Evolutionary conservation across 768 basidiomycete species (phyloP).

Genomic region (Antrodiella citrinella): DNA sequence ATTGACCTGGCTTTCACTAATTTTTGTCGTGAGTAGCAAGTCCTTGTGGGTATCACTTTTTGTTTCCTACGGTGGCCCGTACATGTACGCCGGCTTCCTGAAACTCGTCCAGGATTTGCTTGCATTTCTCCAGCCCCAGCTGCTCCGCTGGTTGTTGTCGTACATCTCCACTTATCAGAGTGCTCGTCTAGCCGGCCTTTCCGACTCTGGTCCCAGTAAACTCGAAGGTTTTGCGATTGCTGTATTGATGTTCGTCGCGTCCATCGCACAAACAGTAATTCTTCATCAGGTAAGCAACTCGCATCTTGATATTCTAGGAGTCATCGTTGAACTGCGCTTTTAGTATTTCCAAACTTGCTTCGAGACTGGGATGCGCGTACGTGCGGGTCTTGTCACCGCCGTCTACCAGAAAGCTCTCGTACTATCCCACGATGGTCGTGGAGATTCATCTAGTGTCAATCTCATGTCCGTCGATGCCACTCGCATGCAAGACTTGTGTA

Average conservation of each 20-base stretch:
- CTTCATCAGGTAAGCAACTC: conserved; percentile 64
- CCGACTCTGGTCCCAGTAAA: conserved; percentile 25
- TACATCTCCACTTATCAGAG: conserved; percentile 78
- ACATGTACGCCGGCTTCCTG: conserved; percentile 47
- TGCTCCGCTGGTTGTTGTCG: conserved; percentile 68
- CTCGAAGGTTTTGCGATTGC: conserved; percentile 74
- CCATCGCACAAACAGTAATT: conserved; percentile 70
- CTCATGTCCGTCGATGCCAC: conserved; percentile 85
- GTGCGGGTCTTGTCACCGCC: conserved; percentile 76
- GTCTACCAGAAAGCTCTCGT: conserved; percentile 85
- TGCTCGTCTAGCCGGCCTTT: conserved; percentile 26
- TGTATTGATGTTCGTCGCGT: conserved; percentile 69
- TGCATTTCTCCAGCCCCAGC: conserved; percentile 80
- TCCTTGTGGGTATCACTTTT: conserved; percentile 69
- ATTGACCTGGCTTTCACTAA: background rate
- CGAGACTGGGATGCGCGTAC: conserved; percentile 89
- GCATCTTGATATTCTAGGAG: no score
- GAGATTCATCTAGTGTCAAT: conserved; percentile 82
- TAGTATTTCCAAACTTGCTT: conserved; percentile 83
- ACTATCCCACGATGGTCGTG: conserved; percentile 78
- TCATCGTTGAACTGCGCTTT: background rate
- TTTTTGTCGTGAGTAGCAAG: no score
- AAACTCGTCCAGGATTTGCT: conserved; percentile 78
- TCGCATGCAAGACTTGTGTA: conserved; percentile 72
- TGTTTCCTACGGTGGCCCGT: conserved; percentile 73